phyloP scores from a whole-genome alignment of 1,284 basidiomycete genomes.

The Microbotryum violaceum region DNA sequence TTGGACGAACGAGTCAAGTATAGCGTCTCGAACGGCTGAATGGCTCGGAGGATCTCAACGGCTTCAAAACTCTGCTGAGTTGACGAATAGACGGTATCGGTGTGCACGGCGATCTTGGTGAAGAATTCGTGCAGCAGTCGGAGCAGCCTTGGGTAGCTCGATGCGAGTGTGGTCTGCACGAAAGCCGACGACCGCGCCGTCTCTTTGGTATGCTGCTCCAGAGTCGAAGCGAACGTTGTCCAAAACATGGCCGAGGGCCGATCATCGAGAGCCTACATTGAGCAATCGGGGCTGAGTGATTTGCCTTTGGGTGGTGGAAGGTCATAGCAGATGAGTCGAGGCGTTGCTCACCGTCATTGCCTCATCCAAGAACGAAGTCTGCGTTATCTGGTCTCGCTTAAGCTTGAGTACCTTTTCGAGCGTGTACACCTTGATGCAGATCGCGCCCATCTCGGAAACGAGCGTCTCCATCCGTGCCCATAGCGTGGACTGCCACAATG shows the following conservation, averaged over 20 bases:
- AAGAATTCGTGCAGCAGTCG: constrained; percentile 94
- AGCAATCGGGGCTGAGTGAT: too few species aligned
- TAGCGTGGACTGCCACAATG: constrained; percentile 69
- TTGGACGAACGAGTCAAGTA: constrained; percentile 77
- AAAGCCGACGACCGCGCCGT: constrained; percentile 67
- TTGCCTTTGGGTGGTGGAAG: too few species aligned
- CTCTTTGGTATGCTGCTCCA: constrained; percentile 72
- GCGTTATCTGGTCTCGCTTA: constrained; percentile 72
- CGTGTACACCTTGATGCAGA: constrained; percentile 87
- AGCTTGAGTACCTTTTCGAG: constrained; percentile 85
- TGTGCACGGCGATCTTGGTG: constrained; percentile 84
- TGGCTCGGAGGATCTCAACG: constrained; percentile 69
- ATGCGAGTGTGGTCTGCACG: constrained; percentile 74
- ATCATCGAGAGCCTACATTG: constrained; percentile 63
- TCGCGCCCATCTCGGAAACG: constrained; percentile 79
- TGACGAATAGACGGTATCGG: constrained; percentile 79
- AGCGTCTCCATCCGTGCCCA: constrained; percentile 76
- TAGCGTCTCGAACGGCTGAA: constrained; percentile 69
- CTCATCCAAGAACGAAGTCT: constrained; percentile 76
- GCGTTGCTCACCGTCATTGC: constrained; percentile 63
- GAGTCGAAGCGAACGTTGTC: constrained; percentile 66
- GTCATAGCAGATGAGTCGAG: too few species aligned
- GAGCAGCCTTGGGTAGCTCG: constrained; percentile 74
- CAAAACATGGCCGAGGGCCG: constrained; percentile 87
- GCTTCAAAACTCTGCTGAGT: constrained; percentile 86